Evolutionary conservation across 306 rosid species (phyloP).

Genomic region (Morella rubra): DNA sequence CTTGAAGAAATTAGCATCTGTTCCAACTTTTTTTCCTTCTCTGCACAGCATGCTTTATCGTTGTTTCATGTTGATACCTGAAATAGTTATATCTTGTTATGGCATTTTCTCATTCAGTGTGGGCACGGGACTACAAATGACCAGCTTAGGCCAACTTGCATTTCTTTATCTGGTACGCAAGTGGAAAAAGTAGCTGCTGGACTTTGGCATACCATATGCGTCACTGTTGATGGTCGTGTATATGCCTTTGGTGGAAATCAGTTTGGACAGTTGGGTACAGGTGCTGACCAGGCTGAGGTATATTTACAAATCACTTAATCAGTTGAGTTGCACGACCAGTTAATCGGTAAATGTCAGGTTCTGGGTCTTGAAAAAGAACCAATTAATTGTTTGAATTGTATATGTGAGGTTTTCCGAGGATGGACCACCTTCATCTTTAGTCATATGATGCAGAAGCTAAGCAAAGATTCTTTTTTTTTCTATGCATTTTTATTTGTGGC

Average conservation of each 20-base stretch:
- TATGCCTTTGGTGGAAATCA: constrained; percentile 89
- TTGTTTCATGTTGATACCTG: constrained; percentile 3
- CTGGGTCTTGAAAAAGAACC: background rate
- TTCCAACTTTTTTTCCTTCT: too few relatives aligned
- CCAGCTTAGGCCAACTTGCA: constrained; percentile 67
- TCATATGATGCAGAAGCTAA: background rate
- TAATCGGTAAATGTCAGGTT: background rate
- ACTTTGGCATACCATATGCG: constrained; percentile 86
- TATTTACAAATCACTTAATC: background rate
- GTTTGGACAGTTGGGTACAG: constrained; percentile 90
- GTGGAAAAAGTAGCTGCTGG: constrained; percentile 72
- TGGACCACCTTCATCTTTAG: background rate
- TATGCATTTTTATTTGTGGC: background rate
- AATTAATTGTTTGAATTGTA: too few relatives aligned
- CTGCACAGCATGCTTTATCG: background rate
- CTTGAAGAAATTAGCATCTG: background rate
- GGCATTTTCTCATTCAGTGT: constrained; percentile 41
- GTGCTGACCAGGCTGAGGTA: constrained; percentile 78
- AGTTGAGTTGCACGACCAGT: background rate
- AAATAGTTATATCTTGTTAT: background rate
- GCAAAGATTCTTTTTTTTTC: background rate
- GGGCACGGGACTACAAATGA: constrained; percentile 80
- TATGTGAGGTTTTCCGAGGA: too few relatives aligned
- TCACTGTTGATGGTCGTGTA: constrained; percentile 58
- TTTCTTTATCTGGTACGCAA: constrained; percentile 50